Conservation (phyloP, 257 asterid species). For the Scutellaria minor region DNA sequence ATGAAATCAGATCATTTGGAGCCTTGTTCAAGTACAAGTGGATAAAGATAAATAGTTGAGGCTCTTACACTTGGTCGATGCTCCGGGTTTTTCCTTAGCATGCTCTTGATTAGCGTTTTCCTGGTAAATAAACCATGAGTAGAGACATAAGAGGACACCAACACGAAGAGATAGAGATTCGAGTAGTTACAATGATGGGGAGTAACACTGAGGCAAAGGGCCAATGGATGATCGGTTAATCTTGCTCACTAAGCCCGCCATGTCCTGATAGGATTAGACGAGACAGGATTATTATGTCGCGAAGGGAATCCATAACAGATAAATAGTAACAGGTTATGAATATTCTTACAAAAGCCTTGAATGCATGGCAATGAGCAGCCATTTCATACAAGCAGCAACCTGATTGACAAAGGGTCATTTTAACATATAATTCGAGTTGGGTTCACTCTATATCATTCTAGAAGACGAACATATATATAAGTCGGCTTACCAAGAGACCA, state of each 20-base stretch:
- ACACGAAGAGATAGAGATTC: not conserved
- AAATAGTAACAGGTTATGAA: not conserved
- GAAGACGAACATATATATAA: slow-evolving; percentile 2
- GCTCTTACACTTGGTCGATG: slow-evolving; percentile 80
- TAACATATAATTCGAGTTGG: not conserved
- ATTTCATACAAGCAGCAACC: slow-evolving; percentile 97
- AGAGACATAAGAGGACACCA: not conserved
- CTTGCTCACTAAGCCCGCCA: slow-evolving; percentile 96
- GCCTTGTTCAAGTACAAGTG: not conserved
- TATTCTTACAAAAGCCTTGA: slow-evolving; percentile 80
- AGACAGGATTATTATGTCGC: not conserved
- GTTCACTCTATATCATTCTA: not conserved
- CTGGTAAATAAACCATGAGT: slow-evolving; percentile 44
- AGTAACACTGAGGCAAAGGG: slow-evolving; percentile 85
- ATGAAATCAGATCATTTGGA: slow-evolving; percentile 22
- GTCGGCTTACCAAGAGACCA: slow-evolving; percentile 90
- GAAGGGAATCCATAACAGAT: not conserved
- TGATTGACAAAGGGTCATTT: slow-evolving; percentile 35
- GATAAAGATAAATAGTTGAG: slow-evolving; percentile 22
- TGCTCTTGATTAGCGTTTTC: slow-evolving; percentile 82
- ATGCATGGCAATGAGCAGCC: slow-evolving; percentile 97
- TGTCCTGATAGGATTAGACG: slow-evolving; percentile 56
- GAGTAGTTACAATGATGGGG: slow-evolving; percentile 70
- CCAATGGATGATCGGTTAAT: slow-evolving; percentile 93
- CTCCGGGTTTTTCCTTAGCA: slow-evolving; percentile 91